Base-by-base conservation (phyloP, 2,329 filamentous ascomycete genomes). In the Calonectria multiphialidica region DNA sequence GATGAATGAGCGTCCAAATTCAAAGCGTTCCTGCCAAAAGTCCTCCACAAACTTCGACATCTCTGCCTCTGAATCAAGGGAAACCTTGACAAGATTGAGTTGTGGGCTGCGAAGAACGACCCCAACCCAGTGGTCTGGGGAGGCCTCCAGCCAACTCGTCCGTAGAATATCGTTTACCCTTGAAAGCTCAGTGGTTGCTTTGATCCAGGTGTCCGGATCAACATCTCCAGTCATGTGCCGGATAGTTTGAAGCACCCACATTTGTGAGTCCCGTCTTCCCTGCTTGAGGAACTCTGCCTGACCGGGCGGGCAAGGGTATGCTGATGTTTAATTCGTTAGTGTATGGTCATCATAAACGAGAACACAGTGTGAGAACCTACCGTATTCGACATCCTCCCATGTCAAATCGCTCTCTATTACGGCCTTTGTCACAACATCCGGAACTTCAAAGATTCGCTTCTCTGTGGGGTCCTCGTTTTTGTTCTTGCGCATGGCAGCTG, bases 1-100 rank as follows among this genome's bases (percentile, higher is more conserved):
- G 68, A 84, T 80, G 65, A 83, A 83, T 3, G 83, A 78, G 37
- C 75, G 78, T 53, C 81, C 80, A n/a, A 81, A 76, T 2, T 70
- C 71, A 73, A 84, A 84, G 7, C 67, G 75, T 5, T 63, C 59
- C 13, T 81, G 74, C 74, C 80, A 80, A 55, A 80, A 63, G 1
- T 59, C 49, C 44, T 81, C 69, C 18, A 80, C 74, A 16, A 80
- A 67, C 13, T 28, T 44, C 21, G 75, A 67, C 65, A 74, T 74
- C 23, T 81, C 73, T 15, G 75, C 72, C 10, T 81, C 79, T 33
- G 71, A 74, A 30, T 69, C 45, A 62, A 70, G 70, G n/a, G 63
- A 59, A 9, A 73, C 25, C 15, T 59, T 66, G 13, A 62, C 50
- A 12, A 80, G 23, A 18, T 73, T 66, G 5, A 77, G 59, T 3